Base-by-base conservation (phyloP, 768 basidiomycete genomes). In the Nidularia sp. region DNA sequence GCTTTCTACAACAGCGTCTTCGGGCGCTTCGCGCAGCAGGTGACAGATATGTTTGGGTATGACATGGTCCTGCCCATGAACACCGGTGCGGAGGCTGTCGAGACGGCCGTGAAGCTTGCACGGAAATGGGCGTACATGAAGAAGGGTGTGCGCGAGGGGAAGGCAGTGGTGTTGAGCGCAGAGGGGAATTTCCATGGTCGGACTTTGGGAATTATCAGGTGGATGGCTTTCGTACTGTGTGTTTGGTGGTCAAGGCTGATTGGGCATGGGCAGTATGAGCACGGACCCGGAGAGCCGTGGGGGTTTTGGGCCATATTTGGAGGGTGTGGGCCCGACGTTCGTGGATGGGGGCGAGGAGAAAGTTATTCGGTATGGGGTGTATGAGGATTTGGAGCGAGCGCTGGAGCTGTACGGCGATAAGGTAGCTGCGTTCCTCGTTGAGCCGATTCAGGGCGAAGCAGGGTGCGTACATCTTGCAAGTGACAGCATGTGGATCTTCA, bases 381-480 rank as follows among this genome's bases (percentile, higher is more conserved):
- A 88, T 22, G 83, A 83, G 18, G 96, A 97, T 61, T 68, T 98
- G n/a, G 81, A 86, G 65, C 75, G 77, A 8, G 96, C 92, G 4
- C 68, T 99, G 32, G 85, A 90, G 54, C 65, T 85, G 35, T 77
- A 94, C 65, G 94, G 96, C 6, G 69, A 86, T 55, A 78, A 89
- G 53, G 84, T 91, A 25, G 97, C 95, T 5, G 96, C 91, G 1
- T 94, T 99, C 76, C 77, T 99, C 51, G 81, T 99, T 2, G 97
- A 99, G 70, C 97, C 97, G 4, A 98, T 99, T 55, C 97, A 99
- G 66, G 96, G 96, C n/a, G 96, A 98, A 71, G 96, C 96, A 13
- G 95, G 93, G 91, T 93, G 65, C 44, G 89, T 57, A 34, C 22
- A 10, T 35, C 10, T 15, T 31, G 7, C 9, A 13, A 13, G 9